phyloP scores from a whole-genome alignment of 441 rosid genomes.

The Hura crepitans region DNA sequence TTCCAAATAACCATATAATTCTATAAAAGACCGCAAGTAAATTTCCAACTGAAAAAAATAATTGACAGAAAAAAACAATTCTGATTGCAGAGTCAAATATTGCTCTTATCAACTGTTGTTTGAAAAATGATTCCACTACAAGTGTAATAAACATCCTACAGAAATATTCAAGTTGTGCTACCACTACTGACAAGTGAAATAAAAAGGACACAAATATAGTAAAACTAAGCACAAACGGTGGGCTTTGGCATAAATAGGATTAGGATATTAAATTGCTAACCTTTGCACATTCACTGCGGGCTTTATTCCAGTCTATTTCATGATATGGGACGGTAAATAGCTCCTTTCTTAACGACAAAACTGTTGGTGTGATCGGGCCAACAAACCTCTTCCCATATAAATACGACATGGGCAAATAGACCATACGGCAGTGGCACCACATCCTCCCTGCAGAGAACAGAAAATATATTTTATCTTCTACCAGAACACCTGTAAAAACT shows the following conservation, averaged over 20 bases:
- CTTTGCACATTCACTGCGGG: conserved; percentile 56
- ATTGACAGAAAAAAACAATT: no score
- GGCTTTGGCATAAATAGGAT: not conserved
- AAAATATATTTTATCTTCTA: not conserved
- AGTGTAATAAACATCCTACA: no score
- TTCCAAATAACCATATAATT: no score
- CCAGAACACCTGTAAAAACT: not conserved
- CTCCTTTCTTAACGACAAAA: conserved; percentile 56
- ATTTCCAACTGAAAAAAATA: no score
- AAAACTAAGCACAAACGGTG: not conserved
- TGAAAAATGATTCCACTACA: no score
- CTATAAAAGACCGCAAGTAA: no score
- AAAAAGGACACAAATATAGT: not conserved
- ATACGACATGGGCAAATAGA: conserved; percentile 9
- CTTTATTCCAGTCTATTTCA: conserved; percentile 51
- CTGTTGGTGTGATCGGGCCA: conserved; percentile 8
- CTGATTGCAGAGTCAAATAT: no score
- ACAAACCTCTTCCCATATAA: conserved; percentile 5
- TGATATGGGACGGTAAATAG: conserved; percentile 50
- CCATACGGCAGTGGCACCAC: conserved; percentile 4
- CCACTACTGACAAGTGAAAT: not conserved
- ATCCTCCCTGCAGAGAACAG: not conserved
- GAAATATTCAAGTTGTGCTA: no score
- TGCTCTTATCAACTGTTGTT: no score
- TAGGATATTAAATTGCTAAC: conserved; percentile 35